These are phyloP conservation scores for Plasmodium falciparum DNA, from an alignment of 169 alveolate genomes.

Conservation along the genomic window DNA sequence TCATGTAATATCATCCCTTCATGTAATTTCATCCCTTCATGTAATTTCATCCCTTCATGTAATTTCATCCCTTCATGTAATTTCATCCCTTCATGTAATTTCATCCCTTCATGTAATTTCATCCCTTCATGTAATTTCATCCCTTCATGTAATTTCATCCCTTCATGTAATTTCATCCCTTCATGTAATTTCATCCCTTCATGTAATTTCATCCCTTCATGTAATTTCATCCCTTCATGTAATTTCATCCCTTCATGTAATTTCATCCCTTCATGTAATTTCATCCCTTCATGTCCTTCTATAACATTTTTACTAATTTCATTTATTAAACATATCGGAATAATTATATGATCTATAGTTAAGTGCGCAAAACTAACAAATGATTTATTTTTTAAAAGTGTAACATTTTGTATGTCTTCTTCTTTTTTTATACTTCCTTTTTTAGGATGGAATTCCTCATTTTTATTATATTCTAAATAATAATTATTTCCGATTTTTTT, in stretches of 20 bases:
- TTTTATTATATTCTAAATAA: neutral
- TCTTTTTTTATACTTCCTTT: constrained; percentile 1
- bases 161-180: neutral
- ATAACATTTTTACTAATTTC: neutral
- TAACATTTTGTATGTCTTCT: neutral
- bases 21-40: neutral
- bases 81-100: neutral
- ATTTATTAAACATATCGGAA: constrained; percentile 9
- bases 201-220: neutral
- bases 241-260: neutral
- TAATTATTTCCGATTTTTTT: neutral
- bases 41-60: neutral
- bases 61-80: neutral
- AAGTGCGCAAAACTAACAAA: neutral
- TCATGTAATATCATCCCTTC: neutral
- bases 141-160: neutral
- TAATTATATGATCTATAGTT: constrained; percentile 15
- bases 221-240: neutral
- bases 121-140: neutral
- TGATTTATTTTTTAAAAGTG: neutral
- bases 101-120: neutral
- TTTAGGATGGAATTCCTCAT: neutral
- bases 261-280: neutral
- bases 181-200: neutral
- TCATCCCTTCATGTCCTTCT: neutral